phyloP scores from a whole-genome alignment of 371 early-diverging fungal species.

The Rhizopus stolonifer region DNA sequence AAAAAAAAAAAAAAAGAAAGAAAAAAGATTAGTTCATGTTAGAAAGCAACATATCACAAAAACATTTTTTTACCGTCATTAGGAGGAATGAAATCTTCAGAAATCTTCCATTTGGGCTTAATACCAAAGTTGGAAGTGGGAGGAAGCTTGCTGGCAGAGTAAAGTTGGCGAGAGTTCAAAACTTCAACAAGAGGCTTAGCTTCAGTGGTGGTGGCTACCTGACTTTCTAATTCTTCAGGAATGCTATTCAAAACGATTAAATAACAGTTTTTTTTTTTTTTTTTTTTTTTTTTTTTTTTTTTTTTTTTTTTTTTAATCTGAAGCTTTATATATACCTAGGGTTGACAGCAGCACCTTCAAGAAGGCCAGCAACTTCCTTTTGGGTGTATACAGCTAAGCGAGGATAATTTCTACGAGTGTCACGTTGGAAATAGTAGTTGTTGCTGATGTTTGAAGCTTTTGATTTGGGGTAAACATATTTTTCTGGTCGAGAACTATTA shows the following conservation, averaged over 20 bases:
- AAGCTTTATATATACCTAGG: conserved; percentile 38
- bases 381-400: conserved; percentile 83
- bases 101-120: conserved; percentile 41
- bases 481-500: conserved; percentile 53
- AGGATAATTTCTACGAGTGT: conserved; percentile 89
- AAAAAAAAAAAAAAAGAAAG: no score
- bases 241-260: conserved; percentile 14
- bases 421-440: conserved; percentile 91
- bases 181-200: conserved; percentile 47
- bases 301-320: no score
- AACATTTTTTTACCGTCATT: conserved; percentile 39
- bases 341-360: conserved; percentile 51
- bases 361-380: conserved; percentile 67
- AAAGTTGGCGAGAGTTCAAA: conserved; percentile 38
- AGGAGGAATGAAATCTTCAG: conserved; percentile 45
- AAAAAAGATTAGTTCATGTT: not conserved
- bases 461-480: conserved; percentile 55
- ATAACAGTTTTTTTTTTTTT: not conserved
- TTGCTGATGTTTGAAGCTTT: conserved; percentile 65
- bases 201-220: conserved; percentile 15
- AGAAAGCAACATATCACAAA: conserved; percentile 13
- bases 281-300: not conserved
- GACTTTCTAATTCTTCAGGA: conserved; percentile 25
- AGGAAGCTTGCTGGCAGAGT: conserved; percentile 29
- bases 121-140: conserved; percentile 47